These are phyloP conservation scores for Anisogramma anomala DNA, from an alignment of 2,329 filamentous ascomycete genomes.

Conservation along the genomic window DNA sequence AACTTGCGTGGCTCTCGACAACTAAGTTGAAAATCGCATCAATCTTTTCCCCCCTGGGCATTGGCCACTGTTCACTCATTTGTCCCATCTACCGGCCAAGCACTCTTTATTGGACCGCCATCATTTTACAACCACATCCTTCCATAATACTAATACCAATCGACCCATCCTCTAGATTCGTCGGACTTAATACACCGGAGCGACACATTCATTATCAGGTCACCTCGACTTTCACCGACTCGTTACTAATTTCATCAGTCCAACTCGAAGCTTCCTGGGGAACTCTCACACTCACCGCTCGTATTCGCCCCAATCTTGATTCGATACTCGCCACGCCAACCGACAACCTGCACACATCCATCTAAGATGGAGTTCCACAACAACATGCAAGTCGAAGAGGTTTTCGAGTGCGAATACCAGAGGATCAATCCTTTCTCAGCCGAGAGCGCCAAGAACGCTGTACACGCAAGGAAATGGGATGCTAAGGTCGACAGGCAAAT, in stretches of 20 bases:
- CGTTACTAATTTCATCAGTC: constrained; percentile 18
- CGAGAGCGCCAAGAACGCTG: constrained; percentile 12
- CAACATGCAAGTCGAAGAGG: constrained; percentile 21
- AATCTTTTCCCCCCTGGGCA: constrained; percentile 28
- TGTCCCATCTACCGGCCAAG: constrained; percentile 23
- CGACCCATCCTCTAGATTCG: constrained; percentile 31
- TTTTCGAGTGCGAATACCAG: constrained; percentile 13
- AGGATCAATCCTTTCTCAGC: constrained; percentile 12
- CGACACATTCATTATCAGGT: not conserved
- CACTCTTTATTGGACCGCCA: too few species aligned
- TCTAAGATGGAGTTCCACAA: constrained; percentile 23
- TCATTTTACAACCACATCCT: too few species aligned
- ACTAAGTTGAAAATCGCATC: not conserved
- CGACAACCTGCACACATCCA: constrained; percentile 14
- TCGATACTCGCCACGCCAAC: not conserved
- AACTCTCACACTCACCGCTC: constrained; percentile 25
- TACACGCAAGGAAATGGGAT: constrained; percentile 14
- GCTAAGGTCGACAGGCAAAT: constrained; percentile 59
- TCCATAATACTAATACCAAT: constrained; percentile 43
- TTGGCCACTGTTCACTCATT: constrained; percentile 48
- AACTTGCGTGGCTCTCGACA: constrained; percentile 9
- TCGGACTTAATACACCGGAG: constrained; percentile 22
- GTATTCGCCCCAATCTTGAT: constrained; percentile 2
- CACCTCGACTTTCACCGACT: not conserved
- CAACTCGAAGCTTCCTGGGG: constrained; percentile 39